phyloP scores from a whole-genome alignment of 2,329 filamentous ascomycete genomes.

The Zasmidium angulare region DNA sequence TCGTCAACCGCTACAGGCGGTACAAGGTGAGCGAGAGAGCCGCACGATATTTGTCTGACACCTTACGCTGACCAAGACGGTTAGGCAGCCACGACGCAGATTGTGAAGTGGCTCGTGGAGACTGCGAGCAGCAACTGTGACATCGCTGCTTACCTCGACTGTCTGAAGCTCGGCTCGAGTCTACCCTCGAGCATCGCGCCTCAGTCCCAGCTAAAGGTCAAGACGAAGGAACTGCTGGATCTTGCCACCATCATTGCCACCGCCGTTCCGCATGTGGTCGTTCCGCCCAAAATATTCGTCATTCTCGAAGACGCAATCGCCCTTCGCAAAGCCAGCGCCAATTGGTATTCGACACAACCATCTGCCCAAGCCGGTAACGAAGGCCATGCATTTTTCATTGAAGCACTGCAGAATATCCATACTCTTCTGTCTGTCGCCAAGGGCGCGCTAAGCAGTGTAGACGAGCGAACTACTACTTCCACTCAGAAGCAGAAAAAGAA shows the following conservation, averaged over 20 bases:
- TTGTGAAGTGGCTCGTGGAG: not conserved
- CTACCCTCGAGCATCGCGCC: not conserved
- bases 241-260: not conserved
- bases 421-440: not conserved
- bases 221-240: not conserved
- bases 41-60: no score
- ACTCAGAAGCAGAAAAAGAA: not conserved
- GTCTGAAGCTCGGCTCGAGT: not conserved
- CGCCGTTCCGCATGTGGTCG: not conserved
- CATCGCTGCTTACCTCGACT: not conserved
- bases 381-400: constrained; percentile 4
- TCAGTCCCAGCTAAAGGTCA: not conserved
- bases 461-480: not conserved
- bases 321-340: not conserved
- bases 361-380: not conserved
- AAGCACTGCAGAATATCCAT: not conserved
- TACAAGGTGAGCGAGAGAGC: not conserved
- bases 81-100: not conserved
- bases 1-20: not conserved
- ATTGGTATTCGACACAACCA: constrained; percentile 1
- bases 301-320: constrained; percentile 2
- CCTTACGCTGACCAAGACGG: no score
- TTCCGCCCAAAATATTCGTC: not conserved
- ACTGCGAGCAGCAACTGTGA: not conserved
- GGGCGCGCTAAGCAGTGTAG: not conserved